phyloP scores from a whole-genome alignment of 345 rosid genomes.

The Acer yangbiense region DNA sequence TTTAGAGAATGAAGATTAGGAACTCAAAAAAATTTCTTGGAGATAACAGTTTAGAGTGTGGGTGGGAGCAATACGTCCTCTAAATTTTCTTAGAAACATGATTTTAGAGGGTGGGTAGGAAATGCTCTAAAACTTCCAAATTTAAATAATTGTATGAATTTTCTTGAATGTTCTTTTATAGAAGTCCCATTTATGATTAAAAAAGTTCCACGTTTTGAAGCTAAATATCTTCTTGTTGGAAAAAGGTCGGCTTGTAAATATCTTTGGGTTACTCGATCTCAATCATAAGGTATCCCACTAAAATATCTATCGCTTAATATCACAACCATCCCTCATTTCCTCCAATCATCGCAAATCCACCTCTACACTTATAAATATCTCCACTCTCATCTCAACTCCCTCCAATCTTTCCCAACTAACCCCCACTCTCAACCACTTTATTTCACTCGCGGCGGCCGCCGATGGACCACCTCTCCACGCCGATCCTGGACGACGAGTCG shows the following conservation, averaged over 20 bases:
- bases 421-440: not conserved
- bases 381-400: not conserved
- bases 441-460: constrained; percentile 10
- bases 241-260: not conserved
- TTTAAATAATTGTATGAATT: too few relatives aligned
- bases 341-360: constrained; percentile 5
- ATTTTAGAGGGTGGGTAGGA: too few relatives aligned
- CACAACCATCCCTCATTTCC: not conserved
- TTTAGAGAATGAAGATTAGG: too few relatives aligned
- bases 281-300: not conserved
- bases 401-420: not conserved
- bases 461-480: constrained; percentile 48
- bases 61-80: too few relatives aligned
- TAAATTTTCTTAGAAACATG: too few relatives aligned
- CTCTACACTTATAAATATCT: constrained; percentile 5
- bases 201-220: not conserved
- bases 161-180: too few relatives aligned
- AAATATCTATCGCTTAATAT: constrained; percentile 9
- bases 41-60: too few relatives aligned
- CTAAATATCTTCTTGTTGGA: not conserved
- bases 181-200: not conserved
- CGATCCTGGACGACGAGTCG: constrained; percentile 69
- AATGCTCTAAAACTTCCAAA: too few relatives aligned
- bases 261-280: not conserved
- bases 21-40: too few relatives aligned